Conservation (phyloP, 2,329 filamentous ascomycete species). For the Paraphoma chrysanthemicola region DNA sequence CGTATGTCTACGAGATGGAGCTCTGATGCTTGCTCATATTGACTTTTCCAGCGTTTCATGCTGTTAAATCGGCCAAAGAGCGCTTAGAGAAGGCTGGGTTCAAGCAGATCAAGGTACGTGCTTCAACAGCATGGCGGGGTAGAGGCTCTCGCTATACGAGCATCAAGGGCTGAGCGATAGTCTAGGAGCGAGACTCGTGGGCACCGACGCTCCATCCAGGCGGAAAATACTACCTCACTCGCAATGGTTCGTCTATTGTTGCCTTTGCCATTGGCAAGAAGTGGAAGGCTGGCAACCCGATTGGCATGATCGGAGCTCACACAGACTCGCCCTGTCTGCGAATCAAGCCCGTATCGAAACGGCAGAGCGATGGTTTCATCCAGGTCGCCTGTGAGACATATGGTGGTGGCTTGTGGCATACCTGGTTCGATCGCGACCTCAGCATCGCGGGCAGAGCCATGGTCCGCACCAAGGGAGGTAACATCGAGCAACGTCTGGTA, state of each 20-base stretch:
- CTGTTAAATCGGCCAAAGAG: conserved; percentile 78
- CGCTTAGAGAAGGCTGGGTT: conserved; percentile 86
- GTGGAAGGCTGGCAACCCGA: conserved; percentile 90
- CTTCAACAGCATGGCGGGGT: background rate
- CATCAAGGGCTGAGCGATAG: background rate
- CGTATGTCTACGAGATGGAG: conserved; percentile 63
- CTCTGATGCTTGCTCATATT: background rate
- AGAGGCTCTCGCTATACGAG: background rate
- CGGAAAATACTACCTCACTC: conserved; percentile 95
- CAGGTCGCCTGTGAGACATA: conserved; percentile 98
- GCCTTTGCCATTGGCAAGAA: conserved; percentile 89
- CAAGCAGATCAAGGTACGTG: conserved; percentile 73
- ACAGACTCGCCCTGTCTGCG: conserved; percentile 93
- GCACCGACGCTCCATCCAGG: conserved; percentile 78
- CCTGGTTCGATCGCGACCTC: conserved; percentile 95
- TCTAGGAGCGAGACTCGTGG: conserved; percentile 88
- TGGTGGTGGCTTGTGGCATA: conserved; percentile 96
- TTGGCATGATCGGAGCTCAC: conserved; percentile 92
- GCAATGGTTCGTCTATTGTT: conserved; percentile 89
- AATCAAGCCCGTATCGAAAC: conserved; percentile 93
- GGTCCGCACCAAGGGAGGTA: conserved; percentile 75
- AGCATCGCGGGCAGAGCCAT: conserved; percentile 88
- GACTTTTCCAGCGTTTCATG: conserved; percentile 84
- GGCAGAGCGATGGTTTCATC: conserved; percentile 82
- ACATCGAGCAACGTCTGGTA: conserved; percentile 82